Conservation (phyloP, 768 basidiomycete species). For the Lentinus brumalis region DNA sequence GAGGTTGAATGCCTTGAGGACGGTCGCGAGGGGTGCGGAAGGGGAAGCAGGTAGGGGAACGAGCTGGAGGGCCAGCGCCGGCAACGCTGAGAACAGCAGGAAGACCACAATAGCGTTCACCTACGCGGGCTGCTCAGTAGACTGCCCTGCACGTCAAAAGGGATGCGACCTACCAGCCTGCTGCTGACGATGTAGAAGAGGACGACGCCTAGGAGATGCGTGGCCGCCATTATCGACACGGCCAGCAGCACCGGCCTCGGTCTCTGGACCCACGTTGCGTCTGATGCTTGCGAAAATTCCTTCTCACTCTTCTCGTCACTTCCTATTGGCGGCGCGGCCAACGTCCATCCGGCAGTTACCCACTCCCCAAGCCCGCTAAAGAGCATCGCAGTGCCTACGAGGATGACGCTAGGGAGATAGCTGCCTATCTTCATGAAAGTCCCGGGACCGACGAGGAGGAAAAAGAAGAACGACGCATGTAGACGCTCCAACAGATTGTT, state of each 20-base stretch:
- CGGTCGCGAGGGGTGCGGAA: constrained; percentile 35
- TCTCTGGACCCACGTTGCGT: constrained; percentile 44
- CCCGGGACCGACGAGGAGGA: constrained; percentile 66
- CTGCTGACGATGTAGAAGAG: constrained; percentile 53
- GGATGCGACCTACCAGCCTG: background rate
- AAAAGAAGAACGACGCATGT: constrained; percentile 98
- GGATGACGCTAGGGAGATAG: constrained; percentile 85
- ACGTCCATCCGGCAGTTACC: constrained; percentile 65
- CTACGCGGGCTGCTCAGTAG: background rate
- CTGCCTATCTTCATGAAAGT: constrained; percentile 87
- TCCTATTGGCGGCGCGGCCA: constrained; percentile 6
- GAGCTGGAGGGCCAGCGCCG: background rate
- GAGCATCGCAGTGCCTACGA: constrained; percentile 85
- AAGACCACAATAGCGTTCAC: background rate
- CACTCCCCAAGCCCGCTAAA: constrained; percentile 77
- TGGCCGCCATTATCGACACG: constrained; percentile 53
- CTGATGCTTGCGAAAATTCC: background rate
- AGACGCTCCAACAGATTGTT: constrained; percentile 96
- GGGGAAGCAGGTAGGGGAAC: background rate
- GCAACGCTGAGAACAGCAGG: constrained; percentile 2
- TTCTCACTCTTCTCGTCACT: constrained; percentile 5
- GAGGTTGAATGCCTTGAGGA: constrained; percentile 75
- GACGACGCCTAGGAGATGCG: constrained; percentile 55
- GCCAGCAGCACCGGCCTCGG: constrained; percentile 56
- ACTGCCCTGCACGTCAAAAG: background rate